Evolutionary conservation across 2,329 filamentous ascomycete genomes (phyloP), one percentile per base, ranked within the genome.

Genomic region (Phoma sp.): DNA sequence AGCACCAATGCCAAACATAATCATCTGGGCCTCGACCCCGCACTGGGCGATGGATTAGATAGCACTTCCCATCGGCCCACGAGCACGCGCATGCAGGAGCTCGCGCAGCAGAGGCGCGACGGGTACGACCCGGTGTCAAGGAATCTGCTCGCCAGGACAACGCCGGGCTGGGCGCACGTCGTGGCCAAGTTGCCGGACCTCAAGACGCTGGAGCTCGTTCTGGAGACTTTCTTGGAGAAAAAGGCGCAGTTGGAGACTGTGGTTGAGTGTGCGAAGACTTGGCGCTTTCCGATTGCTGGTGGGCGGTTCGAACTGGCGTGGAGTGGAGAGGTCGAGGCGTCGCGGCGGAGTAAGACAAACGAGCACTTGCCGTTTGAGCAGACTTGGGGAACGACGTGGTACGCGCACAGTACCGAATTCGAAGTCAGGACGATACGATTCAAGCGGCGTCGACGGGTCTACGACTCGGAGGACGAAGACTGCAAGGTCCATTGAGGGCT

Each of bases 171-270:
- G 67, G 62, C 52, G 2, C 29, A 47, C 1, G 38, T 52, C 2
- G 48, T 70, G 2, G 43, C 29, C 2, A 25, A 45, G 7, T 18
- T 70, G 7, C 59, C 61, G 2, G 59, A 65, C 49, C 40, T 72
- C 2, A 59, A 62, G 46, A 49, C 40, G 2, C 33, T 71, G 18
- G 55, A 62, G 11, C 46, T 70, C 5, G 59, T 71, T 8, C 43
- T 72, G 4, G 64, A 72, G 52, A 70, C 62, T 3, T 73, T 67
- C 45, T 40, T 24, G 14, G 40, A 40, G 2, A 73, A 72, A 51
- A 55, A 52, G 22, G 14, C 32, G 0, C 67, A 69, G 43, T 40
- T 73, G 2, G 66, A 73, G 11, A 47, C 7, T 1, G 65, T 72
- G 4, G 44, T 65, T 1, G 59, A 68, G 22, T 71, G 67, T 55